Base-by-base conservation (phyloP, 1,284 basidiomycete genomes). In the Ustilago xerochloae region DNA sequence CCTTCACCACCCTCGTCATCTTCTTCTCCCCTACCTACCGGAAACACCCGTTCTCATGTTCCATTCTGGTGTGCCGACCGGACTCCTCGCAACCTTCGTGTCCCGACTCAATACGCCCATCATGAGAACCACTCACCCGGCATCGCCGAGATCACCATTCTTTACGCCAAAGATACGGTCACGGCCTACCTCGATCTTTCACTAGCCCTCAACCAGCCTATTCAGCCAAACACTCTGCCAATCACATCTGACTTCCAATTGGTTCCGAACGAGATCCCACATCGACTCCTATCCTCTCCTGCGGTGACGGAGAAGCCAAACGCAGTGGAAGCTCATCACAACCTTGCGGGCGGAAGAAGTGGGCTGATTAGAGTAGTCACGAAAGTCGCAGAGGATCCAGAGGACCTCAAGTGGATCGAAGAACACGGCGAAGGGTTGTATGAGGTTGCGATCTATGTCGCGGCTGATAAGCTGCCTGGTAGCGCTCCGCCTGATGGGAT, bases 11-110 rank as follows among this genome's bases (percentile, higher is more conserved):
- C 60, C 15, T 41, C 39, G 7, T 16, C 38, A 0, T 30, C 33
- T 5, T 12, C 22, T 3, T 22, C 46, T 1, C n/a, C 30, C 5
- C 16, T 58, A 29, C 51, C 46, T 0, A 41, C 61, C 1, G 71
- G 70, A 6, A 60, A 62, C 28, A 24, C 43, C 2, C 18, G 75
- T 26, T 62, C 66, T 13, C 53, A 51, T 10, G 67, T 66, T 3
- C 78, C 78, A 2, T 79, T 79, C 48, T 79, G 66, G 63, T 78
- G 76, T 46, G 63, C 75, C 3, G 78, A 79, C 39, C 43, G 78
- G 10, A 79, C 73, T 1, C 71, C 75, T 2, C 55, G 76, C 8
- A 20, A 59, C 2, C 41, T 49, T 5, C 54, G 63, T 43, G 77
- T 75, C 4, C 77, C 75, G 2, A 36, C 43, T 15, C 45, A 33